Evolutionary conservation across 768 basidiomycete genomes (phyloP).

Genomic region (Amanita rimosa): DNA sequence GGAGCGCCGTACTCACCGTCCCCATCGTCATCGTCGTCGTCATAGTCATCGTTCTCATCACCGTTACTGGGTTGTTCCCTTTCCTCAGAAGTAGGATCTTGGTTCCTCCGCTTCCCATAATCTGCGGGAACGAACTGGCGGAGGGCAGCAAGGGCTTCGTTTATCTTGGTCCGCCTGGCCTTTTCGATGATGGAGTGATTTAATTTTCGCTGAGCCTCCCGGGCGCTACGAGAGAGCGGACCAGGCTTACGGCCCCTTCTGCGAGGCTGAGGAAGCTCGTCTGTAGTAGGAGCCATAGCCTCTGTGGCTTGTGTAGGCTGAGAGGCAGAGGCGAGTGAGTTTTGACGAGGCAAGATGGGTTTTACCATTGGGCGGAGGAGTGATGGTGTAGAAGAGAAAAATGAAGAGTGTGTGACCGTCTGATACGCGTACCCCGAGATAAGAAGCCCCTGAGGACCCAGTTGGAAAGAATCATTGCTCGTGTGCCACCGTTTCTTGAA

Average conservation of each 20-base stretch:
- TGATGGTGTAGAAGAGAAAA: background rate
- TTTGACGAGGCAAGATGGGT: background rate
- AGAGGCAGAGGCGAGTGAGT: background rate
- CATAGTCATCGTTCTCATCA: conserved; percentile 26
- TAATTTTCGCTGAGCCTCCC: conserved; percentile 81
- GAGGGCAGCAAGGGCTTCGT: conserved; percentile 74
- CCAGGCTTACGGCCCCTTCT: conserved; percentile 68
- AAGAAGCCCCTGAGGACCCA: background rate
- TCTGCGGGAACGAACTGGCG: conserved; percentile 65
- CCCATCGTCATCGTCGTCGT: conserved; percentile 23
- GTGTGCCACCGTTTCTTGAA: conserved; percentile 3
- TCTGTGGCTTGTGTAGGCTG: background rate
- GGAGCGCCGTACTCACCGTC: conserved; percentile 20
- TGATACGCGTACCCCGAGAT: background rate
- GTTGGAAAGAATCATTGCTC: background rate
- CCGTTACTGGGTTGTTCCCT: conserved; percentile 5
- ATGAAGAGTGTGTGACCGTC: background rate
- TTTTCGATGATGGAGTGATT: conserved; percentile 96
- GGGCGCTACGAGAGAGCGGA: conserved; percentile 58
- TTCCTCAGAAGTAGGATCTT: background rate
- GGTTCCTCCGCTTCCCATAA: conserved; percentile 20
- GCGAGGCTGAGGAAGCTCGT: conserved; percentile 14
- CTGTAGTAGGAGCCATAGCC: background rate
- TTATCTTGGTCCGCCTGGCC: conserved; percentile 89
- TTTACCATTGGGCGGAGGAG: background rate